These are phyloP conservation scores for Clavariopsis aquatica DNA, from an alignment of 495 filamentous ascomycete genomes.

Conservation along the genomic window DNA sequence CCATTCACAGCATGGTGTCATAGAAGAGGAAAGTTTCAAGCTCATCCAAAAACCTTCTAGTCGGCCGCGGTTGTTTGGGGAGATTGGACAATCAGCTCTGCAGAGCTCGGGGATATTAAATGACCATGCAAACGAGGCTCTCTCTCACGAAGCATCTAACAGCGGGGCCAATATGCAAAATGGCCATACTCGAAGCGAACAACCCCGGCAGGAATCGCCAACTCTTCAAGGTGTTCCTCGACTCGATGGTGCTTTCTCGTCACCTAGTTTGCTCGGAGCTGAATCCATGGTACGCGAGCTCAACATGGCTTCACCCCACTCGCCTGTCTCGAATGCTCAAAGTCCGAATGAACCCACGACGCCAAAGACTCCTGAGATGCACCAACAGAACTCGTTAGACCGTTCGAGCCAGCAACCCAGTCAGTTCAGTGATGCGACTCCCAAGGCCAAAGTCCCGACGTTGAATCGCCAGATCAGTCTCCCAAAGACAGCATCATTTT, in stretches of 20 bases:
- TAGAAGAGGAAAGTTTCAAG: conserved; percentile 41
- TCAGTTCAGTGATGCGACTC: conserved; percentile 39
- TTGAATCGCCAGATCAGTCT: conserved; percentile 45
- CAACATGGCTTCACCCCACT: conserved; percentile 62
- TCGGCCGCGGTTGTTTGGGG: conserved; percentile 68
- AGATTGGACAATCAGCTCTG: conserved; percentile 71
- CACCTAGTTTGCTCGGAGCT: conserved; percentile 63
- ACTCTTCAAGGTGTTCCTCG: background rate
- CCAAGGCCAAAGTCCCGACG: conserved; percentile 27
- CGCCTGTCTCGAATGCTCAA: conserved; percentile 36
- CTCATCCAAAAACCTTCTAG: conserved; percentile 17
- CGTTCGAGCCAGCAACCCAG: conserved; percentile 10
- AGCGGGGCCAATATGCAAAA: background rate
- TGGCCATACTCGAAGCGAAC: background rate
- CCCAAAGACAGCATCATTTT: conserved; percentile 45
- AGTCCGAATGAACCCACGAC: conserved; percentile 41
- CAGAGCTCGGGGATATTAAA: conserved; percentile 62
- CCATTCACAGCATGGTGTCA: conserved; percentile 28
- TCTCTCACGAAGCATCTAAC: conserved; percentile 24
- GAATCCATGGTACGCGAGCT: conserved; percentile 68
- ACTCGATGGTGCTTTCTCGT: conserved; percentile 24
- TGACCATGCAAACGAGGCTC: conserved; percentile 37
- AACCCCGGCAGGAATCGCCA: background rate
- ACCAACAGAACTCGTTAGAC: conserved; percentile 33
- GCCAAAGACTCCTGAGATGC: conserved; percentile 42